Conservation (phyloP, 129 eudicot species). For the Chrysanthemum lavandulifolium region DNA sequence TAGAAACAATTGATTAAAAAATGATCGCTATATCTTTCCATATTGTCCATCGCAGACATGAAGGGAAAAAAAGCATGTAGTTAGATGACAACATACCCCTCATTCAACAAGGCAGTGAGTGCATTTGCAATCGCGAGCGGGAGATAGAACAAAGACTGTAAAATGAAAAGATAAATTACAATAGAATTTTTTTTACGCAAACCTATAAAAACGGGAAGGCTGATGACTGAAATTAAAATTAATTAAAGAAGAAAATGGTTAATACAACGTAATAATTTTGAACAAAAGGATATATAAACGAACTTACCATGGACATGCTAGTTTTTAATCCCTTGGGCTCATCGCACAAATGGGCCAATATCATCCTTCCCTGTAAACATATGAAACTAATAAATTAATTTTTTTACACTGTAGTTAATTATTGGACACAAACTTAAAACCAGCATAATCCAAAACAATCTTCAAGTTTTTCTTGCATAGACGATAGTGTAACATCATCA, state of each 20-base stretch:
- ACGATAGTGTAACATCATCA: background rate
- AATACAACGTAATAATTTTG: background rate
- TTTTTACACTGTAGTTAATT: background rate
- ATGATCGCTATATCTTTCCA: background rate
- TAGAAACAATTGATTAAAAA: constrained; percentile 3
- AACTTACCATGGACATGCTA: constrained; percentile 93
- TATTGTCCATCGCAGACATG: background rate
- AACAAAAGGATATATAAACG: background rate
- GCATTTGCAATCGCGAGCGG: constrained; percentile 95
- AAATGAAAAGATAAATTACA: constrained; percentile 11
- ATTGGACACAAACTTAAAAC: background rate
- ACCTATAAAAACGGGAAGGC: constrained; percentile 6
- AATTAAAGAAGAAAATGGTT: constrained; percentile 1
- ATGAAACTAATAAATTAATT: background rate
- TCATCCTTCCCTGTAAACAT: constrained; percentile 91
- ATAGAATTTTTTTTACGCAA: background rate
- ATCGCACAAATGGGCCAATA: constrained; percentile 95
- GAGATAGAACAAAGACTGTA: constrained; percentile 83
- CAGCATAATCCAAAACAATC: too few relatives aligned
- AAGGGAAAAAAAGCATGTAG: background rate
- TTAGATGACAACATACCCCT: constrained; percentile 63
- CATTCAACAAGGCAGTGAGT: constrained; percentile 90
- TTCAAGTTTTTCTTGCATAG: too few relatives aligned
- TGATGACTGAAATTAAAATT: background rate
- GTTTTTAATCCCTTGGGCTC: constrained; percentile 99